Percentiles rank a stretch among this genome's conserved stretches.
Conservation (phyloP, 495 filamentous ascomycete genomes). For the Daldinia loculata region DNA sequence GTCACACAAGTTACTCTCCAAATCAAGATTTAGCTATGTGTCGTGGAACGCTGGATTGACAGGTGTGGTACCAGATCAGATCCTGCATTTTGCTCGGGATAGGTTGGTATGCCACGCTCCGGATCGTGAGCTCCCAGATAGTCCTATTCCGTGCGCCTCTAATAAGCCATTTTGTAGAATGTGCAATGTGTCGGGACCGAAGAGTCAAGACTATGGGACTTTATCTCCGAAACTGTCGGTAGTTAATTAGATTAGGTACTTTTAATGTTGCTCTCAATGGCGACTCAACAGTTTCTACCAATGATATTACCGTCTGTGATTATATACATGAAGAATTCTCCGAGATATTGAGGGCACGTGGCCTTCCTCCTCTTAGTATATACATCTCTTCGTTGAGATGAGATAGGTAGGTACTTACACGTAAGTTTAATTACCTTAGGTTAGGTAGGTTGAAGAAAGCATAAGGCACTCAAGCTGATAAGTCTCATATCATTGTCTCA, state of each 20-base stretch:
- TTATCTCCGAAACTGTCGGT: slow-evolving; percentile 2
- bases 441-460: no score
- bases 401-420: not conserved
- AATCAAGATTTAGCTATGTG: not conserved
- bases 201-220: not conserved
- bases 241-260: not conserved
- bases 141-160: not conserved
- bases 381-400: not conserved
- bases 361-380: not conserved
- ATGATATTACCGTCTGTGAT: not conserved
- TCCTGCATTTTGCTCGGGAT: not conserved
- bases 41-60: not conserved
- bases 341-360: not conserved
- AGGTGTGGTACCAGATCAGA: slow-evolving; percentile 2
- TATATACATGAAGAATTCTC: not conserved
- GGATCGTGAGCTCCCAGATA: not conserved
- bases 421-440: not conserved
- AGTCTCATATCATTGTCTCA: no score
- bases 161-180: not conserved
- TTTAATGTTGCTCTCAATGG: not conserved
- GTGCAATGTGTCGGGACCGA: not conserved
- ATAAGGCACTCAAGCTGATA: no score
- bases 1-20: slow-evolving; percentile 4
- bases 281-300: slow-evolving; percentile 1
- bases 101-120: not conserved